These are phyloP conservation scores for Trametes versicolor DNA, from an alignment of 1,284 basidiomycete species.

Conservation along the genomic window DNA sequence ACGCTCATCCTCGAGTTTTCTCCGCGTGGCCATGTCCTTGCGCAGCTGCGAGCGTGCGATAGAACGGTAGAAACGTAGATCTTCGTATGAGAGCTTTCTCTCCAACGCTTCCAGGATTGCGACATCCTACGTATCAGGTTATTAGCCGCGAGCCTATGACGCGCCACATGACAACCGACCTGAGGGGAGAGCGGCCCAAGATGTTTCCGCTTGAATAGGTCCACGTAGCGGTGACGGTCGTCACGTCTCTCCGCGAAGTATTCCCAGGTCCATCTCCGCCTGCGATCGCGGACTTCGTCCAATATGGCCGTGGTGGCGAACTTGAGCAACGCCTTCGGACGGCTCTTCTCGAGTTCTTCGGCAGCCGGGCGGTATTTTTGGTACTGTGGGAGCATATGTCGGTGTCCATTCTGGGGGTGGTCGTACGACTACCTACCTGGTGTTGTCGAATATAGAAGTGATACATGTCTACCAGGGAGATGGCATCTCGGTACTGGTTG, in stretches of 20 bases:
- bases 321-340: conserved; percentile 77
- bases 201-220: conserved; percentile 86
- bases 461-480: conserved; percentile 96
- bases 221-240: conserved; percentile 86
- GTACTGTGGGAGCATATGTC: conserved; percentile 64
- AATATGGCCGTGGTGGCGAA: conserved; percentile 90
- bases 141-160: conserved; percentile 5
- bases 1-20: conserved; percentile 77
- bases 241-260: conserved; percentile 92
- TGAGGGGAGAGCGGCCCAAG: conserved; percentile 63
- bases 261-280: conserved; percentile 91
- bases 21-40: conserved; percentile 82
- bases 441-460: conserved; percentile 95
- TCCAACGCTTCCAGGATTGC: conserved; percentile 78
- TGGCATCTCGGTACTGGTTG: conserved; percentile 94
- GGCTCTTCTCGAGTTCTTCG: conserved; percentile 70
- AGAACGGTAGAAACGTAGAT: conserved; percentile 97
- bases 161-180: conserved; percentile 45
- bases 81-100: conserved; percentile 89
- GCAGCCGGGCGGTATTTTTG: conserved; percentile 79
- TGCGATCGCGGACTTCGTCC: conserved; percentile 87
- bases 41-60: conserved; percentile 91
- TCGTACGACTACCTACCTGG: conserved; percentile 63
- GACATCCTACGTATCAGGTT: conserved; percentile 60
- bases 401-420: conserved; percentile 1